Base-by-base conservation (phyloP, 164 flowering plant genomes). In the Vitis riparia region DNA sequence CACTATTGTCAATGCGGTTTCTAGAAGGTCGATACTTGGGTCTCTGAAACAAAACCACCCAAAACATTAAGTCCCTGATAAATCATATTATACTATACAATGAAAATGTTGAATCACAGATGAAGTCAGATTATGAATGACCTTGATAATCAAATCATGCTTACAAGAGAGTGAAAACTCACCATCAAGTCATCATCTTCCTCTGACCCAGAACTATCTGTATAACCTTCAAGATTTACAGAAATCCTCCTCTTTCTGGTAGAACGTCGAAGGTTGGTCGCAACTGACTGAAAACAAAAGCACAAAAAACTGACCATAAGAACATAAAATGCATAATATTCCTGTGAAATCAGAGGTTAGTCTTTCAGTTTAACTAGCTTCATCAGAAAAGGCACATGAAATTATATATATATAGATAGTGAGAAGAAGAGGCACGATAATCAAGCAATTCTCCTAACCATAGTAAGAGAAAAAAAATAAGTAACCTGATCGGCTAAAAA, bases 181-280 rank as follows among this genome's bases (percentile, higher is more conserved):
- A 95, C 99, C 97, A 95, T 95, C 65, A 93, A 68, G 78, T 93
- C 97, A 76, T 80, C 83, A 71, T 87, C 44, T 37, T 37, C 97
- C 59, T 89, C 98, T 66, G 92, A 65, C 49, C 89, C 96, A 73
- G 99, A 91, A 73, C 91, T 91, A 69, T 90, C 94, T 5, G 93
- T 87, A 67, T 82, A 88, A 74, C 75, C 93, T 68, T 84, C 92
- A 63, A 83, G 83, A 77, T 83, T 83, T 65, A 86, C 82, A 64
- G 94, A 74, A 17, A 78, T 66, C 80, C 89, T 94, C 83, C 96
- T 86, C 84, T 93, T 89, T 71, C 99, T 83, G 47, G 96, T 89
- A 69, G 99, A 95, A 51, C 99, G 97, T 27, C 99, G 89, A 72
- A 95, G 97, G 67, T 86, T 87, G 78, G 87, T 64, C 19, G 79